phyloP scores from a whole-genome alignment of 306 rosid genomes.

The Mimosa pudica region DNA sequence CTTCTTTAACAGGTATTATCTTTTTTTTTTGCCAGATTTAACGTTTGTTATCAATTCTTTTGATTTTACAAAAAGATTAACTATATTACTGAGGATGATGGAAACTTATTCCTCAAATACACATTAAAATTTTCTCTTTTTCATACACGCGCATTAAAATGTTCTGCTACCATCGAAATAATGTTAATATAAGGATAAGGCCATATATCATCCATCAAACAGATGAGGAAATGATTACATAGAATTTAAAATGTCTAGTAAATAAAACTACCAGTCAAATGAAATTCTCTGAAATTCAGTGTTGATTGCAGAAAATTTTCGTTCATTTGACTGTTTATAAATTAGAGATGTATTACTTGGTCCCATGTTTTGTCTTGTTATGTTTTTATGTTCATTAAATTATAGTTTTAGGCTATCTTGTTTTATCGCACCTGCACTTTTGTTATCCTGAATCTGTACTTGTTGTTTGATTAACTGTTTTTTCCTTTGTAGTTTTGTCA shows the following conservation, averaged over 20 bases:
- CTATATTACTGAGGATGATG: not conserved
- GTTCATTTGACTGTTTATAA: not conserved
- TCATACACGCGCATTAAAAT: not conserved
- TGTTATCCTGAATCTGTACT: not conserved
- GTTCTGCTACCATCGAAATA: not conserved
- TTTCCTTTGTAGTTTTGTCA: not conserved
- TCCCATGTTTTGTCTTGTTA: not conserved
- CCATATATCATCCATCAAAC: not conserved
- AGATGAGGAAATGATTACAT: not conserved
- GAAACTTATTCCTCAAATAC: not conserved
- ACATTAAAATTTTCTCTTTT: not conserved
- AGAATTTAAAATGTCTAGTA: not conserved
- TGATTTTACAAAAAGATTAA: not conserved
- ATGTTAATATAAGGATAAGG: not conserved
- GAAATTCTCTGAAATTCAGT: not conserved
- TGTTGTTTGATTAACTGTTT: not conserved
- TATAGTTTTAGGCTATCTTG: not conserved
- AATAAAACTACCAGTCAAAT: not conserved
- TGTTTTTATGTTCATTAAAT: not conserved
- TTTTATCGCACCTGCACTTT: not conserved
- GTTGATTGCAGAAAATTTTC: not conserved
- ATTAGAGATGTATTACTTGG: not conserved
- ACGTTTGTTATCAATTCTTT: slow-evolving; percentile 52
- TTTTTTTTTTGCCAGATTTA: slow-evolving; percentile 31
- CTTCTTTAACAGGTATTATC: slow-evolving; percentile 78